These are phyloP conservation scores for Cinchona pubescens DNA, from an alignment of 257 asterid genomes.

Conservation along the genomic window DNA sequence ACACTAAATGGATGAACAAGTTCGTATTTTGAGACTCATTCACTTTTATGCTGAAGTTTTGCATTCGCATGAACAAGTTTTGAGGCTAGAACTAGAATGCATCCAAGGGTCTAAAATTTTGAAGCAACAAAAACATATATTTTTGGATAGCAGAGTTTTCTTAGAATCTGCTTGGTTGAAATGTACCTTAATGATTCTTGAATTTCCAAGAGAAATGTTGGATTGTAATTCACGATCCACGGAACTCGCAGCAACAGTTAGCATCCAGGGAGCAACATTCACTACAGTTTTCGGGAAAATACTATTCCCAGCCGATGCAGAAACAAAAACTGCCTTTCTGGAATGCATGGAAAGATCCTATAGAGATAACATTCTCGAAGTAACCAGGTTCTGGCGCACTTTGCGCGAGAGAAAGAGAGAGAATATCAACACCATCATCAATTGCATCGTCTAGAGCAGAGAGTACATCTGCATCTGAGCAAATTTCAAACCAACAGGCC, in stretches of 20 bases:
- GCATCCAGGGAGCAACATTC: constrained; percentile 70
- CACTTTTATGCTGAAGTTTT: too few relatives aligned
- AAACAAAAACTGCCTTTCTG: constrained; percentile 61
- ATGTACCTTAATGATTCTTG: constrained; percentile 36
- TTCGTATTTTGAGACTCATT: too few relatives aligned
- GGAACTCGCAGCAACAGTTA: constrained; percentile 74
- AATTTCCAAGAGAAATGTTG: constrained; percentile 40
- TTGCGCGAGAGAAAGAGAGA: constrained; percentile 63
- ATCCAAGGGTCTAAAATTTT: not conserved
- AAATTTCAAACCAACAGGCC: constrained; percentile 56
- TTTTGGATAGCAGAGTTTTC: too few relatives aligned
- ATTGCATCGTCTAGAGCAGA: constrained; percentile 68
- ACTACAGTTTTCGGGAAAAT: constrained; percentile 32
- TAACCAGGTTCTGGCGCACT: constrained; percentile 33
- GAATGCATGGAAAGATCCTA: constrained; percentile 63
- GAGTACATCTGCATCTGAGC: constrained; percentile 59
- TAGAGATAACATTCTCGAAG: constrained; percentile 39
- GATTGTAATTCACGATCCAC: constrained; percentile 48
- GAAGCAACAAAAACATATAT: not conserved
- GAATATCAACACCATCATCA: constrained; percentile 58
- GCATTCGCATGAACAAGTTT: too few relatives aligned
- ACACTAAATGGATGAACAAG: too few relatives aligned
- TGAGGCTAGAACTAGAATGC: too few relatives aligned
- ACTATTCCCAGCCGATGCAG: constrained; percentile 60
- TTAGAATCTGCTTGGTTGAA: not conserved